Base-by-base conservation (phyloP, 2,329 filamentous ascomycete species). In the Trichophyton verrucosum region DNA sequence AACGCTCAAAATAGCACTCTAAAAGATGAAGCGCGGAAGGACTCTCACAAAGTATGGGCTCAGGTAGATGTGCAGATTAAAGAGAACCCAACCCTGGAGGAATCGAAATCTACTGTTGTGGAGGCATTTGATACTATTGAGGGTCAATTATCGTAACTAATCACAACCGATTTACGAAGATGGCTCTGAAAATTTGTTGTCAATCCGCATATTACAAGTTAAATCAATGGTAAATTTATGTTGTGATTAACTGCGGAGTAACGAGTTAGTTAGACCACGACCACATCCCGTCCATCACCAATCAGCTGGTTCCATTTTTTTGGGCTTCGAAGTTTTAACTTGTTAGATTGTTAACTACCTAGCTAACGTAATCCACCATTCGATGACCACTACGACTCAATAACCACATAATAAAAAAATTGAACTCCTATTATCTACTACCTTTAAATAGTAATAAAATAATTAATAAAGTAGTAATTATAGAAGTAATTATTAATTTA, bases 1-100 rank as follows among this genome's bases (percentile, higher is more conserved):
- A 40, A 51, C n/a, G 57, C 57, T 2, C 36, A 60, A 20, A 59
- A 62, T 42, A 7, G 24, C 9, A 60, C 61, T 36, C n/a, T 60
- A 3, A 17, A 30, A 27, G 27, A 60, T 51, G 22, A 11, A 3
- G 60, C 55, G 2, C 24, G 42, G 13, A 24, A 58, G 13, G 30
- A 58, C 38, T 57, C 30, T 17, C 59, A 60, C 22, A 30, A 20
- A 6, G 22, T 24, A 3, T 56, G 47, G 47, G 17, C 59, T n/a
- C 9, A 44, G 3, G 59, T 33, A 6, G 47, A 60, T 24, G 15
- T 60, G 8, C 17, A 49, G 17, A 22, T 49, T 6, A 49, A 20
- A 11, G 17, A 49, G 13, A 22, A 49, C 22, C 17, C 46, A 9
- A 49, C 46, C 8, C 7, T 22, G 46, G 46, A 49, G 9, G n/a